Percentiles rank a stretch among this genome's conserved stretches.
Conservation (phyloP, 2,329 filamentous ascomycete species). For the Plectosphaerella plurivora region DNA sequence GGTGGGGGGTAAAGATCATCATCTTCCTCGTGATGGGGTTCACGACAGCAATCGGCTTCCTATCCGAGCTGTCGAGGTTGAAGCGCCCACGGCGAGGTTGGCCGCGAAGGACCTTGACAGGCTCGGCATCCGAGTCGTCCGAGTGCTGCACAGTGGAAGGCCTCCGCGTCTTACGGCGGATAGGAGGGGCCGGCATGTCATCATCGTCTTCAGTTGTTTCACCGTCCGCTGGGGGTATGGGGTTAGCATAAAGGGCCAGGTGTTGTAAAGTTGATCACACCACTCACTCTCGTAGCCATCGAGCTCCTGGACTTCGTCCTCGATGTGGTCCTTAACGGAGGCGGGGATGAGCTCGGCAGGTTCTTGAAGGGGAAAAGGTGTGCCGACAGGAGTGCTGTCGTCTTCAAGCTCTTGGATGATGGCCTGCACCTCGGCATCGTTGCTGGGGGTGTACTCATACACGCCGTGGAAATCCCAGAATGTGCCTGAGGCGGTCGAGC, state of each 20-base stretch:
- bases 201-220: slow-evolving; percentile 59
- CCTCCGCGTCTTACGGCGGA: slow-evolving; percentile 43
- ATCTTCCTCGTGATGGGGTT: slow-evolving; percentile 55
- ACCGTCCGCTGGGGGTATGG: slow-evolving; percentile 43
- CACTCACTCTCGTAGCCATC: slow-evolving; percentile 59
- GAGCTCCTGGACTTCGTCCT: slow-evolving; percentile 36
- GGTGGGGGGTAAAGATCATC: slow-evolving; percentile 58
- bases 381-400: slow-evolving; percentile 36
- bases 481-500: slow-evolving; percentile 52
- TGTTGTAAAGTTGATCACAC: not conserved
- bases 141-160: slow-evolving; percentile 23
- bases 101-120: slow-evolving; percentile 42
- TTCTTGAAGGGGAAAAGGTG: slow-evolving; percentile 25
- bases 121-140: slow-evolving; percentile 47
- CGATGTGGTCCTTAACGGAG: slow-evolving; percentile 26
- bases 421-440: slow-evolving; percentile 37
- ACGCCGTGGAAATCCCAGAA: slow-evolving; percentile 61
- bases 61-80: slow-evolving; percentile 47
- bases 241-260: slow-evolving; percentile 4
- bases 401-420: slow-evolving; percentile 30
- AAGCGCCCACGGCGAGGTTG: slow-evolving; percentile 52
- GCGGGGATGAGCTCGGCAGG: slow-evolving; percentile 16
- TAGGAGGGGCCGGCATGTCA: slow-evolving; percentile 38
- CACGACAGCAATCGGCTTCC: slow-evolving; percentile 55
- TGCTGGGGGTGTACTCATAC: slow-evolving; percentile 27